These are phyloP conservation scores for Cercospora beticola DNA, from an alignment of 2,329 filamentous ascomycete genomes.

Conservation along the genomic window DNA sequence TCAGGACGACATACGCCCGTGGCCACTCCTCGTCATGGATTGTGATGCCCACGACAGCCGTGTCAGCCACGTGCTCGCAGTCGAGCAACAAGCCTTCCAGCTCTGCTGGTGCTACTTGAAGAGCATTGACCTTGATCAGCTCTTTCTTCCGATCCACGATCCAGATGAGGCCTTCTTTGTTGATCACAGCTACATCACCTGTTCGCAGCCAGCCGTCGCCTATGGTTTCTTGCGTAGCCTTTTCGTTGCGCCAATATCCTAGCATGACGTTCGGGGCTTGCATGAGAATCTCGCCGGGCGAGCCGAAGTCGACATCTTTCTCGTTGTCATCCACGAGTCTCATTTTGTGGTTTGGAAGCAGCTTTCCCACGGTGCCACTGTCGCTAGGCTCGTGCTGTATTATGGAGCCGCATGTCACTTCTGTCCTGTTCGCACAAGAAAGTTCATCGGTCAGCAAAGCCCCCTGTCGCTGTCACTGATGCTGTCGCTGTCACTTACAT, in stretches of 20 bases:
- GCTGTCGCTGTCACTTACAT: slow-evolving; percentile 28
- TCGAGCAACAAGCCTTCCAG: slow-evolving; percentile 48
- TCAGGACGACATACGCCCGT: slow-evolving; percentile 54
- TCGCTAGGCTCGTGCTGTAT: slow-evolving; percentile 38
- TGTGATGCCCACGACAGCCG: slow-evolving; percentile 56
- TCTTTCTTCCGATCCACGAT: slow-evolving; percentile 42
- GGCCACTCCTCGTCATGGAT: slow-evolving; percentile 53
- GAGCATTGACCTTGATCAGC: slow-evolving; percentile 9
- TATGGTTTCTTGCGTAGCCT: slow-evolving; percentile 41
- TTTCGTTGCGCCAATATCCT: slow-evolving; percentile 45
- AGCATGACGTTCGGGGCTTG: slow-evolving; percentile 44
- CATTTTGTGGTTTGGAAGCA: slow-evolving; percentile 42
- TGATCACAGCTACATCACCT: slow-evolving; percentile 37
- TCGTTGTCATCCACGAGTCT: slow-evolving; percentile 45
- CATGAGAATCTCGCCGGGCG: slow-evolving; percentile 44
- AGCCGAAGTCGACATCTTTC: slow-evolving; percentile 41
- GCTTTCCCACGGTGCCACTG: slow-evolving; percentile 42
- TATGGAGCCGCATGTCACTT: slow-evolving; percentile 45
- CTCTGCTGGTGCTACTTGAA: slow-evolving; percentile 35
- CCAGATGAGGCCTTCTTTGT: slow-evolving; percentile 37
- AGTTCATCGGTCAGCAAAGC: neutral
- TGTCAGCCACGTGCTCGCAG: slow-evolving; percentile 54
- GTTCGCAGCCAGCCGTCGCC: slow-evolving; percentile 44
- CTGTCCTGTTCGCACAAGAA: slow-evolving; percentile 18
- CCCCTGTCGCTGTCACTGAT: neutral